Conservation (phyloP, 495 filamentous ascomycete species). For the Penicillium psychrofluorescens region DNA sequence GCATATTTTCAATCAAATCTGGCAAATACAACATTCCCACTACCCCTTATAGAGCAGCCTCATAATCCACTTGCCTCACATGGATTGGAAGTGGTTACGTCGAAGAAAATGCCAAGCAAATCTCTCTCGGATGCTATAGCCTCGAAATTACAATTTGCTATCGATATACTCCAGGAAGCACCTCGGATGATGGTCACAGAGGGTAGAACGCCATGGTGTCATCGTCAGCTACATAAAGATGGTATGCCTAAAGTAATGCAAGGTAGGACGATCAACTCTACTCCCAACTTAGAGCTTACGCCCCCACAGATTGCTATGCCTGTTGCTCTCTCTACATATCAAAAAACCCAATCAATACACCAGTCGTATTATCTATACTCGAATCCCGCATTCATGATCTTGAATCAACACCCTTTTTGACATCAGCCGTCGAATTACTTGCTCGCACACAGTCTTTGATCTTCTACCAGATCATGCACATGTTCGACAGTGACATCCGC, state of each 20-base stretch:
- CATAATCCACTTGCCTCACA: neutral
- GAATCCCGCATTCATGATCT: slow-evolving; percentile 30
- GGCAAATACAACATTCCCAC: neutral
- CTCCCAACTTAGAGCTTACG: neutral
- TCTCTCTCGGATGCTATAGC: slow-evolving; percentile 16
- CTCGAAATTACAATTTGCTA: slow-evolving; percentile 34
- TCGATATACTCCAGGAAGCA: slow-evolving; percentile 31
- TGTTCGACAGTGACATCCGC: slow-evolving; percentile 52
- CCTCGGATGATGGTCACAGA: slow-evolving; percentile 41
- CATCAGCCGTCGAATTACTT: slow-evolving; percentile 14
- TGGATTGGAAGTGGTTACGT: neutral
- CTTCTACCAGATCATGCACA: slow-evolving; percentile 38
- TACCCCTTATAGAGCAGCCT: neutral
- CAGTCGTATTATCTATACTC: slow-evolving; percentile 35
- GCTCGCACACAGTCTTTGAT: slow-evolving; percentile 29
- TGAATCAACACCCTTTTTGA: slow-evolving; percentile 22
- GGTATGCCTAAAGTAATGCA: slow-evolving; percentile 41
- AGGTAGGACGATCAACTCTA: slow-evolving; percentile 20
- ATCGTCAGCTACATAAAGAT: slow-evolving; percentile 36
- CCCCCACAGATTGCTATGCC: slow-evolving; percentile 34
- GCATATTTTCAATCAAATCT: neutral
- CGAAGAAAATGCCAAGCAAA: slow-evolving; percentile 1
- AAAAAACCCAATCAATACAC: slow-evolving; percentile 36
- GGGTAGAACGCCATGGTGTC: slow-evolving; percentile 43
- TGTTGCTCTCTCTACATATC: slow-evolving; percentile 43